These are phyloP conservation scores for Trichoderma asperelloides DNA, from an alignment of 495 filamentous ascomycete genomes.

Conservation along the genomic window DNA sequence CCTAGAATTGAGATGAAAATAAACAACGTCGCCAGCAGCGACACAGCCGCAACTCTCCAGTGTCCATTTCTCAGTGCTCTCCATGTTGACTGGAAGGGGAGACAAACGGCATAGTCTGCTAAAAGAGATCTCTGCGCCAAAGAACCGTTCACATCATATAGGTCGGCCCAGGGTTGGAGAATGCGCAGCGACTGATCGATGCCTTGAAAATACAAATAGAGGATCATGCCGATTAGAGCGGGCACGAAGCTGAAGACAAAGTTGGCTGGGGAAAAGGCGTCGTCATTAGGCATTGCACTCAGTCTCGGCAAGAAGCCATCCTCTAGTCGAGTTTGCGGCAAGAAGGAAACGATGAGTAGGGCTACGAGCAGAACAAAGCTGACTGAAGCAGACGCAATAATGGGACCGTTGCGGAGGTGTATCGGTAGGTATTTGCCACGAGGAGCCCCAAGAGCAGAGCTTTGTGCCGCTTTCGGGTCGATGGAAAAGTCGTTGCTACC, in stretches of 20 bases:
- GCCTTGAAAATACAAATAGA: constrained; percentile 70
- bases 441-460: constrained; percentile 34
- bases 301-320: constrained; percentile 64
- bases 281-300: constrained; percentile 45
- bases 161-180: constrained; percentile 63
- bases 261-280: constrained; percentile 73
- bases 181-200: constrained; percentile 68
- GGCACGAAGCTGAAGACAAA: constrained; percentile 86
- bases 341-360: constrained; percentile 68
- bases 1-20: constrained; percentile 63
- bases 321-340: constrained; percentile 50
- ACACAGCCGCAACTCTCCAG: constrained; percentile 61
- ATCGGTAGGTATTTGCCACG: constrained; percentile 67
- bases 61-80: constrained; percentile 56
- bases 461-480: constrained; percentile 23
- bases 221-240: constrained; percentile 59
- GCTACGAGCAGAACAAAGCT: constrained; percentile 59
- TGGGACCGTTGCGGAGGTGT: constrained; percentile 57
- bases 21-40: constrained; percentile 54
- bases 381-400: constrained; percentile 51
- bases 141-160: constrained; percentile 50
- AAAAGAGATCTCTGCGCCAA: constrained; percentile 61
- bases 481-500: constrained; percentile 29
- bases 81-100: constrained; percentile 54
- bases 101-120: constrained; percentile 57